A percentile compares a stretch with the other conserved stretches of the same genome.
Conservation (phyloP, 139 green algal genomes). For the Chlorella sp. region DNA sequence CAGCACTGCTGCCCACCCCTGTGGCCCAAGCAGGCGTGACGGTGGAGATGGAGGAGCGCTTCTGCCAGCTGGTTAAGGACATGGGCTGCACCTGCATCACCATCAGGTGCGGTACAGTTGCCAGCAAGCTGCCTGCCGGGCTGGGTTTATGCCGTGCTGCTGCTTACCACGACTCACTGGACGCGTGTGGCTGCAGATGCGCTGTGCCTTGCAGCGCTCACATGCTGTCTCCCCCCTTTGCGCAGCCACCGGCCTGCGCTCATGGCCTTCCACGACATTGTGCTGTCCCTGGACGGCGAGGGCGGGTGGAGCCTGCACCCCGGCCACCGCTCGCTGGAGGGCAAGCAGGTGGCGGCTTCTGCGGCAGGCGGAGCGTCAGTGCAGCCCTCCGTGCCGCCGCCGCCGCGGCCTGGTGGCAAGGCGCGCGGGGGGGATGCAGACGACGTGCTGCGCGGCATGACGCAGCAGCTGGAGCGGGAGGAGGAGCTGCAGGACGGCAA, state of each 20-base stretch:
- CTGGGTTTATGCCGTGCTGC: too few relatives aligned
- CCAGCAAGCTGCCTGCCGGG: too few relatives aligned
- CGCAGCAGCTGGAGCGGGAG: neutral
- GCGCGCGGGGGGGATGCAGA: constrained; percentile 10
- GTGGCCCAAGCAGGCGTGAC: constrained; percentile 67
- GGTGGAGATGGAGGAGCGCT: constrained; percentile 82
- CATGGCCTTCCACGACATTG: constrained; percentile 83
- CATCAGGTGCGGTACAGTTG: constrained; percentile 61
- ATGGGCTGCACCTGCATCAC: constrained; percentile 79
- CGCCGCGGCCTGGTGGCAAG: constrained; percentile 5
- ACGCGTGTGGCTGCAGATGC: neutral
- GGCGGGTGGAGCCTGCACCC: constrained; percentile 76
- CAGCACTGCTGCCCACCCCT: too few relatives aligned
- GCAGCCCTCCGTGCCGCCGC: neutral
- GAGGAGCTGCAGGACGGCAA: constrained; percentile 44
- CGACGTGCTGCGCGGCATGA: constrained; percentile 47
- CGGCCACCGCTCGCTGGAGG: constrained; percentile 42
- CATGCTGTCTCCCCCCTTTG: too few relatives aligned
- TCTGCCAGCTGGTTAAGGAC: constrained; percentile 65
- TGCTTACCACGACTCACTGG: too few relatives aligned
- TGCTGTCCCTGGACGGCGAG: constrained; percentile 81
- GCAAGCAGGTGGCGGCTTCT: constrained; percentile 2
- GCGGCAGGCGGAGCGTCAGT: neutral
- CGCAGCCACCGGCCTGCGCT: constrained; percentile 75
- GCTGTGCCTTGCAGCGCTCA: too few relatives aligned